These are phyloP conservation scores for Hypoxylon subgilvum DNA, from an alignment of 495 filamentous ascomycete species.

Conservation along the genomic window DNA sequence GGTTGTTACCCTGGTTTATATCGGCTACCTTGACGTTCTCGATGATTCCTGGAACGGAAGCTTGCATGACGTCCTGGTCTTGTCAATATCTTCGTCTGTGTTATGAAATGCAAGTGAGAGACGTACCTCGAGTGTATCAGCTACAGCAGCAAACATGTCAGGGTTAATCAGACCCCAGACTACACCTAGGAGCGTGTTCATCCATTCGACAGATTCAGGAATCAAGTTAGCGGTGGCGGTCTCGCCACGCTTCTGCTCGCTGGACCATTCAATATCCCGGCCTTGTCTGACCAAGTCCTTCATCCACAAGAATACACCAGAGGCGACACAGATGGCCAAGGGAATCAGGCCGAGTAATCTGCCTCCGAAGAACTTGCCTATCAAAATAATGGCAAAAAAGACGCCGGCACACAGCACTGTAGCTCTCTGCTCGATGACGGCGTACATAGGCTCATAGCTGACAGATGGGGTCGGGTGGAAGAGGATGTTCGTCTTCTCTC, in stretches of 20 bases:
- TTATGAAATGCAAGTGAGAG: background rate
- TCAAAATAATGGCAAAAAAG: constrained; percentile 71
- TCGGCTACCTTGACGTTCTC: constrained; percentile 96
- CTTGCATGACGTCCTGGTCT: constrained; percentile 85
- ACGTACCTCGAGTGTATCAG: constrained; percentile 54
- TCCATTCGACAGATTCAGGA: constrained; percentile 89
- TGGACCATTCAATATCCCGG: constrained; percentile 84
- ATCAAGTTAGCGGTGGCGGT: constrained; percentile 83
- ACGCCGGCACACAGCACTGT: constrained; percentile 70
- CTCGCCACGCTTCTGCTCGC: constrained; percentile 82
- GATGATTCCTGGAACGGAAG: constrained; percentile 83
- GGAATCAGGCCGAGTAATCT: constrained; percentile 77
- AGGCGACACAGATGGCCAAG: constrained; percentile 68
- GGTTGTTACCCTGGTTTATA: constrained; percentile 91
- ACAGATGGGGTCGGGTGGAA: constrained; percentile 93
- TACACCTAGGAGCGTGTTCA: constrained; percentile 82
- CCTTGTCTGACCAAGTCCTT: constrained; percentile 83
- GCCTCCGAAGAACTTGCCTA: constrained; percentile 81
- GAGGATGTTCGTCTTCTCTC: constrained; percentile 93
- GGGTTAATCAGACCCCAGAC: constrained; percentile 91
- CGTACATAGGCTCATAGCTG: constrained; percentile 85
- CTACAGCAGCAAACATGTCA: constrained; percentile 79
- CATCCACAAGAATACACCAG: constrained; percentile 84
- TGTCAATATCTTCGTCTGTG: constrained; percentile 61
- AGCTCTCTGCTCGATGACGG: constrained; percentile 72